Evolutionary conservation across 225 moss, liverwort and hornwort species (phyloP).

Genomic region (Marchantia polymorpha): DNA sequence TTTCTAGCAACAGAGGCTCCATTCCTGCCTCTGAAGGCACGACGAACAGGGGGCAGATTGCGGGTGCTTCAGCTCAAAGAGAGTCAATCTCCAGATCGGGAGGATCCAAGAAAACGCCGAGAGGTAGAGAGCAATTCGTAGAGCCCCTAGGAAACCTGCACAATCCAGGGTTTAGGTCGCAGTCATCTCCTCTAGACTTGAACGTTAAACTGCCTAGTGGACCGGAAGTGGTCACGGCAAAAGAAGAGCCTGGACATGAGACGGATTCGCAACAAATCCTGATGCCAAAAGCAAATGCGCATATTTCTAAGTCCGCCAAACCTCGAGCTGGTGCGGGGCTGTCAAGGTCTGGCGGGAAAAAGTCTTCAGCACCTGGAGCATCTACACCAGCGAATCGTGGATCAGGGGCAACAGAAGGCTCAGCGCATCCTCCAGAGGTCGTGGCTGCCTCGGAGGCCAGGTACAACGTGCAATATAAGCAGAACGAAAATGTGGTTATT

Average conservation of each 20-base stretch:
- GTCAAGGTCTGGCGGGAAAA: background rate
- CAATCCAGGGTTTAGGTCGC: background rate
- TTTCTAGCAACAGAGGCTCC: background rate
- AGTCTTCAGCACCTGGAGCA: background rate
- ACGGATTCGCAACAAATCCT: background rate
- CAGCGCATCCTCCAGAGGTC: background rate
- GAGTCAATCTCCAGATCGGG: background rate
- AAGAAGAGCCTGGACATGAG: background rate
- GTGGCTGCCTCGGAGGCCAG: background rate
- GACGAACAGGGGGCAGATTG: background rate
- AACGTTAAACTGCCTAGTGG: background rate
- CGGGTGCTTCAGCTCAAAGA: background rate
- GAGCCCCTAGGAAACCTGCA: background rate
- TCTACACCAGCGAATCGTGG: background rate
- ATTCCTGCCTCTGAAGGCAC: background rate
- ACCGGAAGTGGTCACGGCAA: background rate
- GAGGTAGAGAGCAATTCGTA: slow-evolving; percentile 1
- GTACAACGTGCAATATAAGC: slow-evolving; percentile 1
- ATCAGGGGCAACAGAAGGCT: background rate
- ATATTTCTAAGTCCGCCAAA: background rate
- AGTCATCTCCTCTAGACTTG: slow-evolving; percentile 6
- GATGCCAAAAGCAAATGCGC: background rate
- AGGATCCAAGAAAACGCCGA: background rate
- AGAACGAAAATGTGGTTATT: background rate
- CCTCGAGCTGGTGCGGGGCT: background rate